Evolutionary conservation across 192 early-diverging fungal species (phyloP).

Genomic region (Coemansia sp.): DNA sequence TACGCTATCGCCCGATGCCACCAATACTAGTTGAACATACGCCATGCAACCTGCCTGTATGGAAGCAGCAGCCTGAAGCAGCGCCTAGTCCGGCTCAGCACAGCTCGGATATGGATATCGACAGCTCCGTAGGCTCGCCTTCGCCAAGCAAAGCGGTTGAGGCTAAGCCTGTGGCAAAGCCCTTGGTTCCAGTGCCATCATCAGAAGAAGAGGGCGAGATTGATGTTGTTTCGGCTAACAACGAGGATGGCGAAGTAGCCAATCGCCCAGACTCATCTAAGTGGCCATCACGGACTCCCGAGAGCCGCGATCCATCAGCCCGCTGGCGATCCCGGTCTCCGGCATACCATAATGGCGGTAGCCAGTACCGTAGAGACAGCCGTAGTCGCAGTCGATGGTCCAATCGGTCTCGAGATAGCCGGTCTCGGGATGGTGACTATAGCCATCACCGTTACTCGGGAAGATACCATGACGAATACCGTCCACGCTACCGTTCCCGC

Average conservation of each 20-base stretch:
- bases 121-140: constrained; percentile 19
- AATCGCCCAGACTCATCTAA: neutral
- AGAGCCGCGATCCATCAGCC: neutral
- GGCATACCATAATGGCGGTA: neutral
- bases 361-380: neutral
- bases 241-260: constrained; percentile 30
- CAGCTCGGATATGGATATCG: constrained; percentile 46
- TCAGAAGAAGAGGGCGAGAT: constrained; percentile 45
- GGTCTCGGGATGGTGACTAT: constrained; percentile 9
- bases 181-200: constrained; percentile 7
- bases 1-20: constrained; percentile 32
- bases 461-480: constrained; percentile 13
- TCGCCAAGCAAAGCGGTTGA: neutral
- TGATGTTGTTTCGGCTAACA: constrained; percentile 7
- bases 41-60: neutral
- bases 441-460: constrained; percentile 7
- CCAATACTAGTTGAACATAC: constrained; percentile 18
- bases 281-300: neutral
- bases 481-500: constrained; percentile 15
- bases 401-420: constrained; percentile 7
- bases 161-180: neutral
- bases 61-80: neutral
- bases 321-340: neutral
- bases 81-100: neutral
- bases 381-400: constrained; percentile 11